These are phyloP conservation scores for Bipolaris sorokiniana DNA, from an alignment of 2,329 filamentous ascomycete species.

Conservation along the genomic window DNA sequence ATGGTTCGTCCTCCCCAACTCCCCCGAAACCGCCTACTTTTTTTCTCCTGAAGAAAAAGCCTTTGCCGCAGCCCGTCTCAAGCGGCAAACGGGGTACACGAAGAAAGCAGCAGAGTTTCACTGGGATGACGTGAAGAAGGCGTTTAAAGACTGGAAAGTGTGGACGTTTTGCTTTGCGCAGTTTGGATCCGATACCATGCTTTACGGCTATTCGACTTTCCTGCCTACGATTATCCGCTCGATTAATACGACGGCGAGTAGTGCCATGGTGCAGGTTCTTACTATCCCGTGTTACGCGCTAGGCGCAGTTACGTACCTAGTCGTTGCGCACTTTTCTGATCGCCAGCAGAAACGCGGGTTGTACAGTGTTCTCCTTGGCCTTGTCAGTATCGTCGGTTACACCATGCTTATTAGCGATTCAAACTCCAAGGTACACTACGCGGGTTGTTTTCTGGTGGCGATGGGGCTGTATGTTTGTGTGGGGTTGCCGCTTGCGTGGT, in stretches of 20 bases:
- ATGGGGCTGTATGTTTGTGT: slow-evolving; percentile 70
- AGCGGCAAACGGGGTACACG: slow-evolving; percentile 57
- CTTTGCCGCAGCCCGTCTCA: slow-evolving; percentile 60
- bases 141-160: slow-evolving; percentile 77
- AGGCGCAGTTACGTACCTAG: slow-evolving; percentile 72
- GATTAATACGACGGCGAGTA: slow-evolving; percentile 66
- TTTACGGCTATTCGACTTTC: slow-evolving; percentile 80
- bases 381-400: slow-evolving; percentile 71
- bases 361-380: slow-evolving; percentile 67
- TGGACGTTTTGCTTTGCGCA: slow-evolving; percentile 72
- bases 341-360: slow-evolving; percentile 68
- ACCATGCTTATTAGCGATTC: slow-evolving; percentile 68
- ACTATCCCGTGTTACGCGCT: slow-evolving; percentile 80
- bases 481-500: slow-evolving; percentile 62
- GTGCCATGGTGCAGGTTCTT: slow-evolving; percentile 72
- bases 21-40: slow-evolving; percentile 68
- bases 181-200: slow-evolving; percentile 76
- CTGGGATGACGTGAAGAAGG: slow-evolving; percentile 68
- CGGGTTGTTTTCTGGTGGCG: slow-evolving; percentile 78
- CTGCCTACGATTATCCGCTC: slow-evolving; percentile 78
- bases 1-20: slow-evolving; percentile 68
- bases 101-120: slow-evolving; percentile 61
- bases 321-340: slow-evolving; percentile 71
- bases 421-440: slow-evolving; percentile 70
- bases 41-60: slow-evolving; percentile 65